Conservation (phyloP, 768 basidiomycete genomes). For the Kwoniella shandongensis region DNA sequence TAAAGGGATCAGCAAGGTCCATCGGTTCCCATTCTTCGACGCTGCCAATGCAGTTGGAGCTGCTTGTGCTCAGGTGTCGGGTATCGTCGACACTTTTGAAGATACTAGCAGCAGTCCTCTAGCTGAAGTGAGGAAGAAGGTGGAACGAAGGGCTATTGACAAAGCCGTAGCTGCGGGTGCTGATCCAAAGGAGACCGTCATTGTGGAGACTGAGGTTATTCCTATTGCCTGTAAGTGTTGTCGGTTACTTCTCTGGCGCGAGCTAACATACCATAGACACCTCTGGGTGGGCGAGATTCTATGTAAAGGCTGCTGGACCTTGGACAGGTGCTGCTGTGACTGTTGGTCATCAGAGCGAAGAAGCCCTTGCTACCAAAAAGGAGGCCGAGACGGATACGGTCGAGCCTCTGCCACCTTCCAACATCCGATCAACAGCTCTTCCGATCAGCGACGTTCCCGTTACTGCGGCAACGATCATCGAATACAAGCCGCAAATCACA, state of each 20-base stretch:
- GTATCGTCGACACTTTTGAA: slow-evolving; percentile 58
- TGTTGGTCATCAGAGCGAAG: not conserved
- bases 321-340: slow-evolving; percentile 24
- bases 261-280: slow-evolving; percentile 36
- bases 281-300: slow-evolving; percentile 55
- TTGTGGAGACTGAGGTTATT: slow-evolving; percentile 63
- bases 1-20: slow-evolving; percentile 60
- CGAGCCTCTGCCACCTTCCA: slow-evolving; percentile 2
- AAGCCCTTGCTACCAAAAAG: not conserved
- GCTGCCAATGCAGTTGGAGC: slow-evolving; percentile 56
- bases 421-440: slow-evolving; percentile 3
- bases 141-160: slow-evolving; percentile 56
- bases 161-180: slow-evolving; percentile 59
- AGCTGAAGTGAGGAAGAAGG: slow-evolving; percentile 50
- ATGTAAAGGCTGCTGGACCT: slow-evolving; percentile 66
- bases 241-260: not conserved
- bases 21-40: slow-evolving; percentile 58
- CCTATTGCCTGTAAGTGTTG: slow-evolving; percentile 55
- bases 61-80: slow-evolving; percentile 66
- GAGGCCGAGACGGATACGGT: not conserved
- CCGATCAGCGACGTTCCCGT: slow-evolving; percentile 8
- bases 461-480: slow-evolving; percentile 45
- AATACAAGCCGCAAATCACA: slow-evolving; percentile 55
- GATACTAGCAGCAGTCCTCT: slow-evolving; percentile 48
- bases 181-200: slow-evolving; percentile 55